Conservation (phyloP, 2,329 filamentous ascomycete genomes). For the Colletotrichum destructivum region DNA sequence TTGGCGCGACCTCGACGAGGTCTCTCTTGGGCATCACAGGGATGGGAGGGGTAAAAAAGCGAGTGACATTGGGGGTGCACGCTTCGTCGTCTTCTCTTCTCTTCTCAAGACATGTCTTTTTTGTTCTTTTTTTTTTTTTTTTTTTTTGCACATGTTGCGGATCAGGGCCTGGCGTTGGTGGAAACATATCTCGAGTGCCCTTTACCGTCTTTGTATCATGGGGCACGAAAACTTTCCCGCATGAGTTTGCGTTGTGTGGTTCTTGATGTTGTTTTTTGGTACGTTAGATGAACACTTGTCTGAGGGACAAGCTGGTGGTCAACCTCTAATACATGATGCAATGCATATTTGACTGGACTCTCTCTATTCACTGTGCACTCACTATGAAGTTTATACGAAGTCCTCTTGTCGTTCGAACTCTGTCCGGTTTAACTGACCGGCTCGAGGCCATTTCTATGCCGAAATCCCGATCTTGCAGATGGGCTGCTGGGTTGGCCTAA, state of each 20-base stretch:
- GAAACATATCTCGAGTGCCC: constrained; percentile 22
- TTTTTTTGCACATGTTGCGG: constrained; percentile 12
- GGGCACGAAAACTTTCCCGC: constrained; percentile 40
- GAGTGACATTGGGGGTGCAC: constrained; percentile 35
- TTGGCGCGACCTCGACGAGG: constrained; percentile 31
- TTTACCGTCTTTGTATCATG: constrained; percentile 32
- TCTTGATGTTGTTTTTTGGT: constrained; percentile 21
- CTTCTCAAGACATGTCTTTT: constrained; percentile 21
- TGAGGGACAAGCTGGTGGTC: constrained; percentile 33
- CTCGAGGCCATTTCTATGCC: no score
- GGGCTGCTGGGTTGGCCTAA: no score
- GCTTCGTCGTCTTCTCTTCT: constrained; percentile 6
- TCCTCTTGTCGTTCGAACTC: no score
- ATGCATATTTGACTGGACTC: constrained; percentile 31
- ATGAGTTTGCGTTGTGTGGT: constrained; percentile 36
- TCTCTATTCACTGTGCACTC: background rate
- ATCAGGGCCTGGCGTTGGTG: constrained; percentile 34
- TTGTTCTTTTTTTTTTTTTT: background rate
- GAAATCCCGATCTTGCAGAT: no score
- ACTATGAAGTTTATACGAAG: no score
- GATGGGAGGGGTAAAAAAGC: constrained; percentile 38
- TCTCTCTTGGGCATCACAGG: constrained; percentile 34
- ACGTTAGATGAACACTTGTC: constrained; percentile 39
- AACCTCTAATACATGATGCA: constrained; percentile 43
- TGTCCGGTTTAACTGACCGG: no score